Evolutionary conservation across 192 early-diverging fungal genomes (phyloP).

Genomic region (Coemansia sp.): DNA sequence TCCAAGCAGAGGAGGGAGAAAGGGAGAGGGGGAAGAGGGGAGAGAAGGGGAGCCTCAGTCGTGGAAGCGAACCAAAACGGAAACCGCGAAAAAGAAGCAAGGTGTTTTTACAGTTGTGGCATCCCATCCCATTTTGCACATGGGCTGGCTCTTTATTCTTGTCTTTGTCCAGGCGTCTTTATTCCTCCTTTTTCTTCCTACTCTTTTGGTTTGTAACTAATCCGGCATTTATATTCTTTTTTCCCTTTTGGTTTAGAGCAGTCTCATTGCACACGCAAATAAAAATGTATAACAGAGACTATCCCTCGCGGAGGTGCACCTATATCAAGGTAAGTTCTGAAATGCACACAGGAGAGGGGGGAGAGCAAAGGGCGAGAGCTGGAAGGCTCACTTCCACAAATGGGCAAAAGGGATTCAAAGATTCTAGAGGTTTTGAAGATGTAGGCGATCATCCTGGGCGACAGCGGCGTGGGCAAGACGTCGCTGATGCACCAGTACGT

Average conservation of each 20-base stretch:
- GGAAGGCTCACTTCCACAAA: neutral
- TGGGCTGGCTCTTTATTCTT: neutral
- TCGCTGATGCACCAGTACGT: constrained; percentile 99
- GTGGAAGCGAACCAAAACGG: too few relatives aligned
- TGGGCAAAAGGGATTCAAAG: neutral
- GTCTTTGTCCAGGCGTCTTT: constrained; percentile 1
- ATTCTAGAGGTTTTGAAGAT: neutral
- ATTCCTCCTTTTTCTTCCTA: neutral
- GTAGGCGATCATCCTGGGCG: constrained; percentile 56
- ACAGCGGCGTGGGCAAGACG: constrained; percentile 92
- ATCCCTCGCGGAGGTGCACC: constrained; percentile 36
- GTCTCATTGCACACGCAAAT: neutral
- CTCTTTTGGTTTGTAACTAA: neutral
- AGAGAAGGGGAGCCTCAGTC: too few relatives aligned
- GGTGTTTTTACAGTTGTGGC: too few relatives aligned
- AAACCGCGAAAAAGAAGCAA: too few relatives aligned
- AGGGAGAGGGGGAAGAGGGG: too few relatives aligned
- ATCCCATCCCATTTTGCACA: too few relatives aligned
- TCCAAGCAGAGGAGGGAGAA: too few relatives aligned
- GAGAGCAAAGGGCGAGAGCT: neutral
- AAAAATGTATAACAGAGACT: constrained; percentile 47
- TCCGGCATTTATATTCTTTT: neutral
- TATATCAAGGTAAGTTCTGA: constrained; percentile 46
- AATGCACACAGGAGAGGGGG: neutral
- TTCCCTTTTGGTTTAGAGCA: neutral